Conservation (phyloP, 2,329 filamentous ascomycete species). For the Teratosphaeria viscida region DNA sequence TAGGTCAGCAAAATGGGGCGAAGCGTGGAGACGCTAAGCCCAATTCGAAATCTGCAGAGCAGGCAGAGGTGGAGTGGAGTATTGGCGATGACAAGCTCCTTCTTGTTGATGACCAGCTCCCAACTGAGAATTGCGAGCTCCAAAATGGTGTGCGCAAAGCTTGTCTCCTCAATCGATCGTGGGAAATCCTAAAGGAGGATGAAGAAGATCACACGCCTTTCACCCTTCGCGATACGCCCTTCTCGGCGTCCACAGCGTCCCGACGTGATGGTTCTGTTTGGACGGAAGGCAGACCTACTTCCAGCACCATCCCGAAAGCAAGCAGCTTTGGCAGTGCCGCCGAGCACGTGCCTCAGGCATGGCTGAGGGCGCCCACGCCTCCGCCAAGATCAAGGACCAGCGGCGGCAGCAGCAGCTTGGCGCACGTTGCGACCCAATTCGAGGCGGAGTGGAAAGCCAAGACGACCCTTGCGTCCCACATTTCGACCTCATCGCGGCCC, state of each 20-base stretch:
- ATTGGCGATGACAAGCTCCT: not conserved
- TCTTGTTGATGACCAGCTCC: not conserved
- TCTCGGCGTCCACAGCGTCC: not conserved
- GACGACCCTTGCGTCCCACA: not conserved
- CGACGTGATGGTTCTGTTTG: not conserved
- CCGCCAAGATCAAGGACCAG: not conserved
- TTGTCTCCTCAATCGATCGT: not conserved
- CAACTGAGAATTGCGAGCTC: not conserved
- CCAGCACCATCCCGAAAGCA: not conserved
- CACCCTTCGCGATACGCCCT: not conserved
- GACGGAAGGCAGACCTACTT: not conserved
- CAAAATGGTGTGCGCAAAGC: not conserved
- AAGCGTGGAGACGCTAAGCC: not conserved
- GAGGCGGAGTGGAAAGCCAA: not conserved
- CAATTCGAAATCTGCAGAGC: not conserved
- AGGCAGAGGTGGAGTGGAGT: not conserved
- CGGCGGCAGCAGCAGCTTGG: not conserved
- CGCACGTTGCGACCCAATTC: not conserved
- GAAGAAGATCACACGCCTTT: not conserved
- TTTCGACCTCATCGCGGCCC: not conserved
- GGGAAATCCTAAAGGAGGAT: not conserved
- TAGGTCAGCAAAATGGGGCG: not conserved
- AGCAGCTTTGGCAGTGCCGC: not conserved
- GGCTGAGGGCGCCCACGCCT: not conserved
- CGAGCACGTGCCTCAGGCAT: not conserved